Percentiles rank a stretch among this genome's conserved stretches.
phyloP scores from a whole-genome alignment of 495 filamentous ascomycete genomes.

The Neurospora cerealis region DNA sequence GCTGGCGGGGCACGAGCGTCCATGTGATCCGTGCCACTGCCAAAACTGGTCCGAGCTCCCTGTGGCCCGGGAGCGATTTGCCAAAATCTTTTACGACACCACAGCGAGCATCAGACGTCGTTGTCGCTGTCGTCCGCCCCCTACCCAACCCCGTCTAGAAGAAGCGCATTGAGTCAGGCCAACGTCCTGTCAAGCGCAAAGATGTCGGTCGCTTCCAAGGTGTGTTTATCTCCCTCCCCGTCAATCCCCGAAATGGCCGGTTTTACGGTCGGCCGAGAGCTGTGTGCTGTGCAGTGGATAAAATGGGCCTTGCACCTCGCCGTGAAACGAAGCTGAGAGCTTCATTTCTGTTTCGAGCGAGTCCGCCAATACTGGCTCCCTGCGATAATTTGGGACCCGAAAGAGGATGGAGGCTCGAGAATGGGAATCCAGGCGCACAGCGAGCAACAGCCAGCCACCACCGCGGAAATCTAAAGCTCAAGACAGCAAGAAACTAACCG shows the following conservation, averaged over 20 bases:
- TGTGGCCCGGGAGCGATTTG: neutral
- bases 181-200: constrained; percentile 27
- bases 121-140: constrained; percentile 1
- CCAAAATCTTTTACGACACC: neutral
- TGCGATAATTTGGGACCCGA: neutral
- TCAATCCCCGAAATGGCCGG: neutral
- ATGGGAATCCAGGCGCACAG: neutral
- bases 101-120: neutral
- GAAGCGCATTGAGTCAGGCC: neutral
- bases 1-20: neutral
- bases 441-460: neutral
- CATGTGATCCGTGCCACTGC: neutral
- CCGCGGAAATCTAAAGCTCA: neutral
- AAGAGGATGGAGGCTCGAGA: constrained; percentile 1
- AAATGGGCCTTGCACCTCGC: neutral
- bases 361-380: neutral
- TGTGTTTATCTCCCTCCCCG: constrained; percentile 22
- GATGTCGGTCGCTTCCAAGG: constrained; percentile 58
- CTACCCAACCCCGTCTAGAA: neutral
- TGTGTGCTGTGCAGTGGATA: constrained; percentile 1
- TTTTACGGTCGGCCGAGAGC: neutral
- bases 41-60: neutral
- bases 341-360: constrained; percentile 1
- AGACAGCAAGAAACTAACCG: constrained; percentile 16
- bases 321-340: neutral